phyloP scores from a whole-genome alignment of 257 asterid species.

The Solanum lignicaule region DNA sequence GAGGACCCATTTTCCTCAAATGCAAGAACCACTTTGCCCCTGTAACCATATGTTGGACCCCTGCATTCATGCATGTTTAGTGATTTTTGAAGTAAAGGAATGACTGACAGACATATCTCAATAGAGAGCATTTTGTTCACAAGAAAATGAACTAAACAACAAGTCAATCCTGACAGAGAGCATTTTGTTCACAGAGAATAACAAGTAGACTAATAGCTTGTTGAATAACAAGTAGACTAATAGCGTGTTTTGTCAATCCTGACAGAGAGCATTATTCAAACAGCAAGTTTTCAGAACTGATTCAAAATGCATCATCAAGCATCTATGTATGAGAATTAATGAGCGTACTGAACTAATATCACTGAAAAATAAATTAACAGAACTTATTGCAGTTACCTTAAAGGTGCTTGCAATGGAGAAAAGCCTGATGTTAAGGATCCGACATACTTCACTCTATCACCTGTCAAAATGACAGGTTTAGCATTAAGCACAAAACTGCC shows the following conservation, averaged over 20 bases:
- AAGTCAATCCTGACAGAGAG: background rate
- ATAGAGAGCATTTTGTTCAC: background rate
- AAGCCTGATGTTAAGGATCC: constrained; percentile 46
- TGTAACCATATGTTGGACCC: constrained; percentile 70
- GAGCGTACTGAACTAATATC: background rate
- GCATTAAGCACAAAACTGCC: background rate
- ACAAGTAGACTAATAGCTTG: background rate
- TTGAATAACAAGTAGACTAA: background rate
- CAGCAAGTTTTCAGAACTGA: background rate
- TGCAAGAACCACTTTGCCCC: constrained; percentile 80
- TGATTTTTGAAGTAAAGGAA: background rate
- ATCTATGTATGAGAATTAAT: background rate
- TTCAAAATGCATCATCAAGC: background rate
- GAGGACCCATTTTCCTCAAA: constrained; percentile 72
- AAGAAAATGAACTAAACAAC: background rate
- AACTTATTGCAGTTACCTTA: constrained; percentile 32
- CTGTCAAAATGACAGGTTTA: constrained; percentile 29
- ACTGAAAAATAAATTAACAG: background rate
- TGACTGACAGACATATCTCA: background rate
- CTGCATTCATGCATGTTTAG: constrained; percentile 18
- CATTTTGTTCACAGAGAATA: background rate
- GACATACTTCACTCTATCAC: constrained; percentile 72
- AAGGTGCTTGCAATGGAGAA: constrained; percentile 40
- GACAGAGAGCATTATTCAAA: background rate
- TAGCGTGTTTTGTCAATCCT: background rate